phyloP scores from a whole-genome alignment of 257 asterid genomes.

The Fraxinus americana region DNA sequence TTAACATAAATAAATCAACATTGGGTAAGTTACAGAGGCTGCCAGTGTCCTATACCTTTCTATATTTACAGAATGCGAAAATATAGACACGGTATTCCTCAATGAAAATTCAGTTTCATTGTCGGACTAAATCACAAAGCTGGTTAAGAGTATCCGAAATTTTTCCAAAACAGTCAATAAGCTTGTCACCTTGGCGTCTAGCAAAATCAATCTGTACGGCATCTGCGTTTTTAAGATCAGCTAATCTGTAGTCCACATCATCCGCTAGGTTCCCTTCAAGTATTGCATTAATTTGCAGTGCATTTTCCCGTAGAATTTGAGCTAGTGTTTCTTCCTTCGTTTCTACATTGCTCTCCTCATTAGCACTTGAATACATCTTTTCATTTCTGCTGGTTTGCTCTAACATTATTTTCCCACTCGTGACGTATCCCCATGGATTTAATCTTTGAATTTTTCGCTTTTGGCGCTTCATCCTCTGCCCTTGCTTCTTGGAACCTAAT shows the following conservation, averaged over 20 bases:
- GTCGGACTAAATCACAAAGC: constrained; percentile 55
- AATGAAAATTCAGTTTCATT: constrained; percentile 28
- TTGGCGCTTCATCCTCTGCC: constrained; percentile 52
- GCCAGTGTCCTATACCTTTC: not conserved
- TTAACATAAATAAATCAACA: not conserved
- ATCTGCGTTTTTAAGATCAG: constrained; percentile 49
- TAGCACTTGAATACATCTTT: constrained; percentile 25
- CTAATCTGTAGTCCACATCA: constrained; percentile 48
- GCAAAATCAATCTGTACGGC: constrained; percentile 45
- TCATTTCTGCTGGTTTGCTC: constrained; percentile 44
- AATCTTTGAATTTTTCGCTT: constrained; percentile 49
- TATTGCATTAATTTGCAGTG: constrained; percentile 51
- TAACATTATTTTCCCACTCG: constrained; percentile 41
- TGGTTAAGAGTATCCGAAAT: constrained; percentile 59
- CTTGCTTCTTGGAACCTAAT: constrained; percentile 63
- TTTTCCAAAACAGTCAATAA: constrained; percentile 60
- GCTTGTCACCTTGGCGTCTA: constrained; percentile 66
- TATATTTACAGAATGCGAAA: constrained; percentile 24
- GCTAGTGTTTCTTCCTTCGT: constrained; percentile 51
- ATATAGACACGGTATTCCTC: not conserved
- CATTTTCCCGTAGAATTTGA: constrained; percentile 49
- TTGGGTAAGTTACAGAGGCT: not conserved
- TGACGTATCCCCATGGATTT: constrained; percentile 71
- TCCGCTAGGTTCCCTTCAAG: constrained; percentile 52
- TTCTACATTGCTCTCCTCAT: constrained; percentile 34